phyloP scores from a whole-genome alignment of 2,329 filamentous ascomycete species.

The Sarocladium strictum region DNA sequence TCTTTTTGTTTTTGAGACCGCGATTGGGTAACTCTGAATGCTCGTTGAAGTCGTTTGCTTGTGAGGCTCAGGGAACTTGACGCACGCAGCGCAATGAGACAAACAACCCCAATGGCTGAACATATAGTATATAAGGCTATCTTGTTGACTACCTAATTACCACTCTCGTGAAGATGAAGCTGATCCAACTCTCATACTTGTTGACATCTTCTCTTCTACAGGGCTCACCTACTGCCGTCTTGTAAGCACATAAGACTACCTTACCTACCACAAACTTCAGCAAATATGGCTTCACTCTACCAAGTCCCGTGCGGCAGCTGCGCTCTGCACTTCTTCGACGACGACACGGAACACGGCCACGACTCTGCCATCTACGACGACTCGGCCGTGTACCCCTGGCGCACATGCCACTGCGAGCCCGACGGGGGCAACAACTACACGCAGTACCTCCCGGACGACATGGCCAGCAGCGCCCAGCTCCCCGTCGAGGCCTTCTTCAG shows the following conservation, averaged over 20 bases:
- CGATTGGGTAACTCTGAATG: too few species aligned
- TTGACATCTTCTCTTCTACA: too few species aligned
- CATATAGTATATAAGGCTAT: too few species aligned
- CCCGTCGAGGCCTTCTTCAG: background rate
- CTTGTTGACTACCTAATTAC: too few species aligned
- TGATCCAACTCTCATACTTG: too few species aligned
- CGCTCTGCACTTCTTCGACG: too few species aligned
- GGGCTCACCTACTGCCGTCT: background rate
- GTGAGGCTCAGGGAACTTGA: background rate
- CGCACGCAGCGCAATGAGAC: too few species aligned
- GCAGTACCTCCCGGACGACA: background rate
- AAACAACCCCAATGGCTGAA: too few species aligned
- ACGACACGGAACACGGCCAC: background rate
- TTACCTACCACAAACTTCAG: background rate
- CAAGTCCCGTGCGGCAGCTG: too few species aligned
- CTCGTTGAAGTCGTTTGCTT: background rate
- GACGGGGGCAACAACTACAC: background rate
- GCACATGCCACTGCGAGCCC: background rate
- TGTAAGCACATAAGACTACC: background rate
- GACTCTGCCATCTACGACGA: background rate
- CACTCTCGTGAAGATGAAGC: too few species aligned
- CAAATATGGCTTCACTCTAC: too few species aligned
- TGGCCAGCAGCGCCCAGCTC: background rate
- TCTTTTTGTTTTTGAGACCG: background rate
- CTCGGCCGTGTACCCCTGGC: background rate